Conservation (phyloP, 2,329 filamentous ascomycete species). For the Fusarium duplospermum region DNA sequence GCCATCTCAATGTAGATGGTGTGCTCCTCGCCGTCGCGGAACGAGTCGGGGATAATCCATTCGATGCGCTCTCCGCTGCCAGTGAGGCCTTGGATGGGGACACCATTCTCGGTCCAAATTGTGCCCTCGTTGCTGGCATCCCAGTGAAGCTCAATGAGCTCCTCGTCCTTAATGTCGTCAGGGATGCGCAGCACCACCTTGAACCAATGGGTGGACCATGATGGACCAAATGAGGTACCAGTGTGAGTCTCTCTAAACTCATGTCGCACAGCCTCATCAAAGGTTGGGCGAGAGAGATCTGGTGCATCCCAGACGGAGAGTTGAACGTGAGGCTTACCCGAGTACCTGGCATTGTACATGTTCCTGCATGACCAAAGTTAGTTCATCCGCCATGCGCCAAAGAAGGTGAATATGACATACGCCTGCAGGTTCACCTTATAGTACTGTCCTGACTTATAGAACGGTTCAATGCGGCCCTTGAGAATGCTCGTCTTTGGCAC, state of each 20-base stretch:
- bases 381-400: neutral
- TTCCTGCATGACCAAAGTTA: constrained; percentile 45
- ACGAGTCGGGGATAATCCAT: constrained; percentile 87
- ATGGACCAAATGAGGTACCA: constrained; percentile 87
- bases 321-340: constrained; percentile 81
- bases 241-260: constrained; percentile 79
- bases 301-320: constrained; percentile 90
- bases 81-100: constrained; percentile 90
- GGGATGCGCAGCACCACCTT: constrained; percentile 84
- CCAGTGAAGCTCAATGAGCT: constrained; percentile 95
- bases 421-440: constrained; percentile 78
- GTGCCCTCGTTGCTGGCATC: constrained; percentile 95
- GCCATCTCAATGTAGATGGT: constrained; percentile 98
- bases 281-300: constrained; percentile 81
- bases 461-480: constrained; percentile 82
- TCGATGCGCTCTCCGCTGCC: constrained; percentile 89
- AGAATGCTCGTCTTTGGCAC: constrained; percentile 89
- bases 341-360: constrained; percentile 56
- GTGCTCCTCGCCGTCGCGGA: constrained; percentile 87
- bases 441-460: constrained; percentile 84
- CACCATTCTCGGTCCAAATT: constrained; percentile 91
- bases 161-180: constrained; percentile 75
- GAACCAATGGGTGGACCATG: constrained; percentile 99
- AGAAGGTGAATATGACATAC: constrained; percentile 58
- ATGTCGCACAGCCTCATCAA: constrained; percentile 83